Evolutionary conservation across 805 yeast genomes (phyloP), one percentile per base, ranked within the genome.

Genomic region (Nakazawaea wyomingensis): DNA sequence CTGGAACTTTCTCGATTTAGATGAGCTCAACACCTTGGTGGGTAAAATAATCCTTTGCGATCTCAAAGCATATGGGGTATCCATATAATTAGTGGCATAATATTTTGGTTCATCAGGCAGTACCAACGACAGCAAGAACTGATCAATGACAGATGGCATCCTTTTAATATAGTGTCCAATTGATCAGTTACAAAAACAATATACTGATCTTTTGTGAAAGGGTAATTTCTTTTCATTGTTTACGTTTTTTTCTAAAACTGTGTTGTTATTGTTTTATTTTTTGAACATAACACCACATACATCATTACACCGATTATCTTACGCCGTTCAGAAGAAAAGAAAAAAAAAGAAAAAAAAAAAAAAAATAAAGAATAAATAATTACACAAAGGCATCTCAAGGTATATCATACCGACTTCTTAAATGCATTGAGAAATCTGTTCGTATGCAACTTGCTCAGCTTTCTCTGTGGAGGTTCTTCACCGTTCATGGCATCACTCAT

Each of bases 31-130:
- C 18, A 24, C 34, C n/a, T 36, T 14, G 4, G 17, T n/a, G 3
- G 29, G 27, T 4, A 36, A 14, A 6, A n/a, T n/a, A 6, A 42
- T 42, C 17, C 26, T 16, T 13, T 30, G 24, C 16, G 45, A 42
- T 20, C 45, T 36, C 33, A 42, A 42, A 17, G 45, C 40, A 36
- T 19, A 42, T 9, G 45, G 45, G 5, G 45, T 42, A 13, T 42
- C 45, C 22, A 31, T 16, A 26, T 36, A 42, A 24, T 32, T 32
- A 4, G 45, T 42, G 4, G 32, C 36, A 9, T 31, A 1, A 17
- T 29, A 42, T 28, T 20, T 22, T 9, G 39, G 36, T n/a, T 41
- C 39, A 29, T 21, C 27, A n/a, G 44, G 39, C 39, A 34, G 31
- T 13, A 41, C 44, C 28, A 40, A 18, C 3, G 22, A 10, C 41